Percentiles rank a stretch among this genome's conserved stretches.
Evolutionary conservation across 192 early-diverging fungal species (phyloP).

Genomic region (Phlyctochytrium arcticum): DNA sequence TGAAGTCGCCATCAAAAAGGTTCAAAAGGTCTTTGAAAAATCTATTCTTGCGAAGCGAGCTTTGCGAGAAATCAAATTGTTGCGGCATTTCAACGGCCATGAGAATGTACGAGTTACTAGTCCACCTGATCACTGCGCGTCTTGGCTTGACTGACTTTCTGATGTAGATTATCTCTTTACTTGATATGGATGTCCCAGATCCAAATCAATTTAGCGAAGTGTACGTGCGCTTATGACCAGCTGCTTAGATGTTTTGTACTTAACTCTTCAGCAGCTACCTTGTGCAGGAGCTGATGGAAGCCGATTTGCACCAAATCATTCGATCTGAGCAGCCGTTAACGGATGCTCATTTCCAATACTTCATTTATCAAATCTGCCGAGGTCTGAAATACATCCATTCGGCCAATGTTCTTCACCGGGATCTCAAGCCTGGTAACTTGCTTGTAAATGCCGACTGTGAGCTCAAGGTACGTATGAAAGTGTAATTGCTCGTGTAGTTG

Average conservation of each 20-base stretch:
- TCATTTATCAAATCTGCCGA: constrained; percentile 82
- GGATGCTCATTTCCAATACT: constrained; percentile 89
- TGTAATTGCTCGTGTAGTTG: neutral
- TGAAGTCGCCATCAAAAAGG: constrained; percentile 93
- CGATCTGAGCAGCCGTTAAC: constrained; percentile 71
- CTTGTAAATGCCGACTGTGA: constrained; percentile 98
- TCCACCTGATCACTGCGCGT: neutral
- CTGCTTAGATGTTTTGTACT: constrained; percentile 17
- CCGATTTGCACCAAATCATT: constrained; percentile 87
- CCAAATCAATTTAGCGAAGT: constrained; percentile 50
- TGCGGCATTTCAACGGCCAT: constrained; percentile 89
- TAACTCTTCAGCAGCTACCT: constrained; percentile 31
- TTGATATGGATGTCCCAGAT: constrained; percentile 70
- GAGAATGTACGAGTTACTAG: constrained; percentile 72
- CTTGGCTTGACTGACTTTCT: neutral
- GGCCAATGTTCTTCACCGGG: constrained; percentile 90
- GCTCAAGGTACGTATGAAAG: constrained; percentile 50
- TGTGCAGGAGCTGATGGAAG: constrained; percentile 81
- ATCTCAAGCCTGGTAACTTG: constrained; percentile 92
- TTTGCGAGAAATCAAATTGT: constrained; percentile 86
- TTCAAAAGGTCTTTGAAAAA: constrained; percentile 77
- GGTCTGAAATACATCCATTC: constrained; percentile 93
- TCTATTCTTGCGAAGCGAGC: constrained; percentile 85
- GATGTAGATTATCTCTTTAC: constrained; percentile 49
- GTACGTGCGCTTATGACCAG: constrained; percentile 13